Evolutionary conservation across 1,284 basidiomycete genomes (phyloP), one percentile per base, ranked within the genome.

Genomic region (Apiotrichum sp.): DNA sequence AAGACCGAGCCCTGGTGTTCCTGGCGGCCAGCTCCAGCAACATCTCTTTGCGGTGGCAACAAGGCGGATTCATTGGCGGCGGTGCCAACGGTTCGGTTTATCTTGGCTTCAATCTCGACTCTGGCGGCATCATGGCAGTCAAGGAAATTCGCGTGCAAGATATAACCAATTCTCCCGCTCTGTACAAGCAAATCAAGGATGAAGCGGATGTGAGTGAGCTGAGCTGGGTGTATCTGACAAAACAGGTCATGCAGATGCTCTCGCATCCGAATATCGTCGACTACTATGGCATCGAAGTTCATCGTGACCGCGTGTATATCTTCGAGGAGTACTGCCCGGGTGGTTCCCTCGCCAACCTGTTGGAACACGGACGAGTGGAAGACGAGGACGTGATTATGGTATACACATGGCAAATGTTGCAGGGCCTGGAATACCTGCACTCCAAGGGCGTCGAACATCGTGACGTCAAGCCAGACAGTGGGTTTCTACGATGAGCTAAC

Each of bases 101-200:
- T 74, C 83, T 92, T 43, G 96, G 93, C 22, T 89, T 98, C 77
- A 98, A 98, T 72, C 82, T 98, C 57, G 96, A 98, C 72, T 88
- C 91, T 1, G 93, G 95, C 50, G 89, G 89, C 39, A 85, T 98
- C 56, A 98, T 99, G 93, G 96, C 96, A 4, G 96, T 98, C 70
- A 99, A 99, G 78, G 96, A 98, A 79, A 95, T 98, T 73, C 90
- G 93, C 58, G 96, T 97, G 74, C 93, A 97, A 72, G 96, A 98
- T 76, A 77, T 93, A 51, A 82, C 89, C 47, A 86, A 88, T 35
- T 78, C 88, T 52, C 87, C 89, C 6, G 88, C 84, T 60, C 78
- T 93, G 22, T 89, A 93, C 78, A 84, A 90, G 62, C 92, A 96
- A 72, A 97, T 99, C 77, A 88, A 87, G 73, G 93, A 98, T 73